Conservation (phyloP, 1,284 basidiomycete species). For the Leccinum laetum region DNA sequence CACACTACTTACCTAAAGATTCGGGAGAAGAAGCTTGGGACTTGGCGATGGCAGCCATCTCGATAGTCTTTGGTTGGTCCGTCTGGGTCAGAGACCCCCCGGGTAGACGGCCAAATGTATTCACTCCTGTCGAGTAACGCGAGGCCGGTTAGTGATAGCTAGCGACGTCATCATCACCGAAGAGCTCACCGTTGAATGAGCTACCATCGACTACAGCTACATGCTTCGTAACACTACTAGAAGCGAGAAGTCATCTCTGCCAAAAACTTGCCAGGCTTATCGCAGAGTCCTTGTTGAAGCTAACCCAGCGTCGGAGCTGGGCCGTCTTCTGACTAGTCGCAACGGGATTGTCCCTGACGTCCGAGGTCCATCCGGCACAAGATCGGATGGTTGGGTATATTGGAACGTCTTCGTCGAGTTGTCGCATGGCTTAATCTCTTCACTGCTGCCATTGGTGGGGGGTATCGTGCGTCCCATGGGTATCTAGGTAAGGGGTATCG, state of each 20-base stretch:
- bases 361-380: constrained; percentile 5
- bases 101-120: constrained; percentile 5
- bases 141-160: constrained; percentile 9
- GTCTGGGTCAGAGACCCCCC: constrained; percentile 16
- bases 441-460: neutral
- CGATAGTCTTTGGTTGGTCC: constrained; percentile 5
- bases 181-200: constrained; percentile 9
- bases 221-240: constrained; percentile 1
- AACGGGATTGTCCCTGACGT: constrained; percentile 2
- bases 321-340: constrained; percentile 7
- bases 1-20: constrained; percentile 13
- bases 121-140: constrained; percentile 10
- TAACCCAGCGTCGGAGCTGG: constrained; percentile 1
- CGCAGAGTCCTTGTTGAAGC: constrained; percentile 4
- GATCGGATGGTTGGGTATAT: neutral
- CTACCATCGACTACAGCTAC: neutral
- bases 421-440: neutral
- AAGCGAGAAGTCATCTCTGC: constrained; percentile 4
- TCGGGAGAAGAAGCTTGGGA: neutral
- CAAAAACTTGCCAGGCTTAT: constrained; percentile 9
- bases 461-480: constrained; percentile 2
- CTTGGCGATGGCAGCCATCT: neutral
- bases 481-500: constrained; percentile 6
- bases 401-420: constrained; percentile 9
- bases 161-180: neutral